Percentiles rank a stretch among this genome's conserved stretches.
Evolutionary conservation across 2,329 filamentous ascomycete species (phyloP).

Genomic region (Lithohypha guttulata): DNA sequence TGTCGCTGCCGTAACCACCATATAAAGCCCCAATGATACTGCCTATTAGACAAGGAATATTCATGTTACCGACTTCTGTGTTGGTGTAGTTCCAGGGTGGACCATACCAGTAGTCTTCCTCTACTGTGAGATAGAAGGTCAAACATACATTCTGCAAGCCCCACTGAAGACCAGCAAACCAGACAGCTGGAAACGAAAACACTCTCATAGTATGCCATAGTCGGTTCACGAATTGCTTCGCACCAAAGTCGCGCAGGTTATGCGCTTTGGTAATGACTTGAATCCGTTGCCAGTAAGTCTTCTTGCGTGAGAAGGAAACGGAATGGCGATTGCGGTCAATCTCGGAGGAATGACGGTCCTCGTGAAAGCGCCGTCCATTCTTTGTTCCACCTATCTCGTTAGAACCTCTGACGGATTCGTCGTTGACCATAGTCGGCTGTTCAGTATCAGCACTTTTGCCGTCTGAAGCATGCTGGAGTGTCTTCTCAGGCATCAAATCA

Average conservation of each 20-base stretch:
- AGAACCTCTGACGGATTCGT: not conserved
- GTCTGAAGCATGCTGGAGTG: not conserved
- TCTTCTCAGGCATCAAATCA: not conserved
- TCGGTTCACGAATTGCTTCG: slow-evolving; percentile 44
- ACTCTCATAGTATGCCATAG: slow-evolving; percentile 47
- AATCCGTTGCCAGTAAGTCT: slow-evolving; percentile 46
- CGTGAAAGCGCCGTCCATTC: slow-evolving; percentile 10
- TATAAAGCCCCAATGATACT: slow-evolving; percentile 20
- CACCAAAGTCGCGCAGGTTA: slow-evolving; percentile 43
- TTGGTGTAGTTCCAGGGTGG: slow-evolving; percentile 47
- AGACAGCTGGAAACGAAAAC: slow-evolving; percentile 47
- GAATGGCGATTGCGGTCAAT: not conserved
- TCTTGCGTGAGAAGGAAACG: slow-evolving; percentile 23
- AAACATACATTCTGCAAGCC: slow-evolving; percentile 51
- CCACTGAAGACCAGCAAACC: slow-evolving; percentile 50
- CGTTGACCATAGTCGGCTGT: slow-evolving; percentile 12
- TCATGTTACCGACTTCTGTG: slow-evolving; percentile 47
- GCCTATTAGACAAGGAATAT: slow-evolving; percentile 44
- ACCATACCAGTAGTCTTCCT: slow-evolving; percentile 46
- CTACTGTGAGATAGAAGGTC: slow-evolving; percentile 48
- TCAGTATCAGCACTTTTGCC: slow-evolving; percentile 4
- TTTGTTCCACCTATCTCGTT: not conserved
- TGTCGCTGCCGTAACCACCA: slow-evolving; percentile 47
- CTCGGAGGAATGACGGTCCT: not conserved
- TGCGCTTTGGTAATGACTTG: slow-evolving; percentile 45